A percentile compares a stretch with the other conserved stretches of the same genome.
Evolutionary conservation across 805 yeast species (phyloP).

Genomic region (Metschnikowia peoriensis): DNA sequence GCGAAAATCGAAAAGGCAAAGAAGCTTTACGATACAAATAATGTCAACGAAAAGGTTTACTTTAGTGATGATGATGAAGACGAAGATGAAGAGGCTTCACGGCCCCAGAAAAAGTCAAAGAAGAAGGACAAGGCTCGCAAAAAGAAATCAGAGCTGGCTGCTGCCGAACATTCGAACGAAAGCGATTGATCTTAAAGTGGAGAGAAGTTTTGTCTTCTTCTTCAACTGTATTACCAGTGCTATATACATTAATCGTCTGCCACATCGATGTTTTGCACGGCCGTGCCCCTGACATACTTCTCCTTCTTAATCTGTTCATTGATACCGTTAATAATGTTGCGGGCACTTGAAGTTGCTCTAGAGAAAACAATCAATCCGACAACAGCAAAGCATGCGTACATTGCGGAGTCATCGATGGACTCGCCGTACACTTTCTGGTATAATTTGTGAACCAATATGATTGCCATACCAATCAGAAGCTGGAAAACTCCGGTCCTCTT

Average conservation of each 20-base stretch:
- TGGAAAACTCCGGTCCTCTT: background rate
- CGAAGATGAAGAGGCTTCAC: conserved; percentile 17
- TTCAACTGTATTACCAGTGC: background rate
- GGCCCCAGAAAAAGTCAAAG: conserved; percentile 12
- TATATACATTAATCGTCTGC: conserved; percentile 10
- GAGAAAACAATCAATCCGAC: conserved; percentile 1
- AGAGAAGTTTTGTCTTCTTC: background rate
- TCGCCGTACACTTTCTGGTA: background rate
- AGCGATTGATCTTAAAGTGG: conserved; percentile 9
- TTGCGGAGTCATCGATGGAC: background rate
- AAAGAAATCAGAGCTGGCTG: conserved; percentile 10
- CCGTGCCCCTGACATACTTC: conserved; percentile 55
- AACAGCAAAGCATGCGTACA: background rate
- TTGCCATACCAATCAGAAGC: background rate
- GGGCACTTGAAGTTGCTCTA: background rate
- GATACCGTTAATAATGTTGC: conserved; percentile 16
- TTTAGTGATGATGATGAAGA: conserved; percentile 20
- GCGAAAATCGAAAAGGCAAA: conserved; percentile 38
- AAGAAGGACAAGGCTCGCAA: conserved; percentile 10
- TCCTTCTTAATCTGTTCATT: conserved; percentile 55
- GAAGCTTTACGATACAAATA: conserved; percentile 39
- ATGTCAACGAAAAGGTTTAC: conserved; percentile 17
- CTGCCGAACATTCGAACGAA: conserved; percentile 17
- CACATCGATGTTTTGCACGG: conserved; percentile 42
- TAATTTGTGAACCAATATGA: conserved; percentile 1